Base-by-base conservation (phyloP, 352 stramenopile species). In the Globisporangium echinulatum region DNA sequence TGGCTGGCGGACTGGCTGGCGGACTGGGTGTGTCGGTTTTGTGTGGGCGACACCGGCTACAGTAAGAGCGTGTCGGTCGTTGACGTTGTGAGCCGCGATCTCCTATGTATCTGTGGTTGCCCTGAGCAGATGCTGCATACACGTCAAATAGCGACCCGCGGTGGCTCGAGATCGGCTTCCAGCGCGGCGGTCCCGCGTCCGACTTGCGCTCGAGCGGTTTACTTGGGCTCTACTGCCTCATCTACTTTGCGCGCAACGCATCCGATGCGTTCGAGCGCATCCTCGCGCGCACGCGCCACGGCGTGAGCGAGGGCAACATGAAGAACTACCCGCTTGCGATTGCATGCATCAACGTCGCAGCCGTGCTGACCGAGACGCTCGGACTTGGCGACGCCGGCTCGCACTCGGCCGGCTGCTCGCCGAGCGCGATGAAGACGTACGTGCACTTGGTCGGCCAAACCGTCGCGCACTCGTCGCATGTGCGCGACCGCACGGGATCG, bases 321-420 rank as follows among this genome's bases (percentile, higher is more conserved):
- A 92, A 92, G 59, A 93, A 91, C 69, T 94, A 94, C 51, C 85
- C 85, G 19, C 67, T 94, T n/a, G 83, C 83, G 25, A 90, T 94
- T 53, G 85, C 78, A 11, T 92, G 85, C 61, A 94, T 94, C 67
- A 94, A 94, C 55, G 83, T 94, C 9, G 69, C 83, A 1, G 67
- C 76, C 5, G 73, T 90, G 54, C 68, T 94, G 59, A 87, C 73
- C 4, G 83, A 92, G 69, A 88, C 69, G 13, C 68, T 94, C 15
- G 85, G 85, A 2, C 78, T 93, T 54, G 85, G 85, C 7, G 80
- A 92, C 50, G 85, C 83, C 46, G 85, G 85, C 3, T 89, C 76
- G 38, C 85, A 94, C 50, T 88, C 81, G 1, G 73, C 88, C 55
- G 77, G 81, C 9, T 90, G 77, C 38, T 88, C 74, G 5, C 19